Percentiles rank a stretch among this genome's conserved stretches.
phyloP scores from a whole-genome alignment of 768 basidiomycete genomes.

The Exsudoporus frostii region DNA sequence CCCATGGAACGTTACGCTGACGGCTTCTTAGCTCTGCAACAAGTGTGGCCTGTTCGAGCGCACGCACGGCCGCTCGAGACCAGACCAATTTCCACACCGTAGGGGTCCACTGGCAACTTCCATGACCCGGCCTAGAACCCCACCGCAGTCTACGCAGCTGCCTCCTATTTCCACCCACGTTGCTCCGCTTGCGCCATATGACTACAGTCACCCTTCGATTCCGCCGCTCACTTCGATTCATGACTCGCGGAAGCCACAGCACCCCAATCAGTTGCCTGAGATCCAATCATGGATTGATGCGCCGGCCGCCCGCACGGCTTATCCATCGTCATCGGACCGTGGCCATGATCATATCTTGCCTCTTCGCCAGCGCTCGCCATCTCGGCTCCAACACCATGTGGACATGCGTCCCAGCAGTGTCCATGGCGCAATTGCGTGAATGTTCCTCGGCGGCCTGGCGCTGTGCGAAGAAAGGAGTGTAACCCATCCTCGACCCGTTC shows the following conservation, averaged over 20 bases:
- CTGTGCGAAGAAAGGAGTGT: slow-evolving; percentile 7
- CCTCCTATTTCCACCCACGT: slow-evolving; percentile 44
- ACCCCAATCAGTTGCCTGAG: slow-evolving; percentile 42
- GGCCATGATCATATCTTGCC: slow-evolving; percentile 28
- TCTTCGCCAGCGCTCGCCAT: slow-evolving; percentile 32
- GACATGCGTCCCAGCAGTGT: slow-evolving; percentile 30
- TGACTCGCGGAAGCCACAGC: slow-evolving; percentile 33
- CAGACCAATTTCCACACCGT: slow-evolving; percentile 80
- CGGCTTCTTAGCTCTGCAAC: slow-evolving; percentile 39
- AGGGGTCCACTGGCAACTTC: slow-evolving; percentile 62
- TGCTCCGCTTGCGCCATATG: slow-evolving; percentile 42
- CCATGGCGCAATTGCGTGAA: slow-evolving; percentile 32
- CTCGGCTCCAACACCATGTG: slow-evolving; percentile 33
- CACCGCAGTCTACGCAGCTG: slow-evolving; percentile 43
- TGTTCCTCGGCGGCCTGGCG: slow-evolving; percentile 17
- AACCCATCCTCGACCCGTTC: slow-evolving; percentile 1
- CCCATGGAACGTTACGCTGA: slow-evolving; percentile 5
- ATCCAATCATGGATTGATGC: slow-evolving; percentile 47
- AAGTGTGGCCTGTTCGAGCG: slow-evolving; percentile 82
- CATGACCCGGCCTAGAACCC: slow-evolving; percentile 46
- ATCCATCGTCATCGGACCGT: slow-evolving; percentile 31
- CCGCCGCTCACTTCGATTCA: slow-evolving; percentile 42
- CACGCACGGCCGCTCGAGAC: slow-evolving; percentile 73
- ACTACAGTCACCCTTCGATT: slow-evolving; percentile 52
- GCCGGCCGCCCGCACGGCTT: slow-evolving; percentile 26